Conservation (phyloP, 2,329 filamentous ascomycete species). For the Rosellinia necatrix region DNA sequence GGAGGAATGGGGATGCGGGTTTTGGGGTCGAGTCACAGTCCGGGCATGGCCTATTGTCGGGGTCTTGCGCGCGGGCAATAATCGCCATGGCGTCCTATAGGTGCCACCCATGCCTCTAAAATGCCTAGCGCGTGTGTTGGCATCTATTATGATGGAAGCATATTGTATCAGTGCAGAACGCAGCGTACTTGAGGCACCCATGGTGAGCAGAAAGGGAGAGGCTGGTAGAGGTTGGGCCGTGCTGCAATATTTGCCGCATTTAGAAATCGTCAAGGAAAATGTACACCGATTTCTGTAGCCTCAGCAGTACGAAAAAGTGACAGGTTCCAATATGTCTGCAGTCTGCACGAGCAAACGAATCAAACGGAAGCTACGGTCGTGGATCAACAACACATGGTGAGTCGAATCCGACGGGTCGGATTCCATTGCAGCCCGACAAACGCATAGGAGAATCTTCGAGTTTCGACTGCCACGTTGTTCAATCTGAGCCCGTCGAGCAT, state of each 20-base stretch:
- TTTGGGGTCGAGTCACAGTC: not conserved
- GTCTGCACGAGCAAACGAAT: not conserved
- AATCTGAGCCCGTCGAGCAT: not conserved
- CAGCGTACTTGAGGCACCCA: not conserved
- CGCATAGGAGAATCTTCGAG: not conserved
- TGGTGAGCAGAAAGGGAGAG: not conserved
- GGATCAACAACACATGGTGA: not conserved
- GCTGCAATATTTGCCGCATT: not conserved
- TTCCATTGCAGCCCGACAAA: not conserved
- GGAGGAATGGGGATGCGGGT: not conserved
- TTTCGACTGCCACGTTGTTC: not conserved
- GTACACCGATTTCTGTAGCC: not conserved
- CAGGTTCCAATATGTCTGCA: not conserved
- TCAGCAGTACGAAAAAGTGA: not conserved
- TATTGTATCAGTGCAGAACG: not conserved
- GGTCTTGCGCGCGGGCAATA: not conserved
- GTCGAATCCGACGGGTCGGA: not conserved
- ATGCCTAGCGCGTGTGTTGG: not conserved
- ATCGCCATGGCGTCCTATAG: not conserved
- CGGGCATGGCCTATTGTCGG: not conserved
- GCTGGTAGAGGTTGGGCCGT: constrained; percentile 3
- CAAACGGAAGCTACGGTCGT: not conserved
- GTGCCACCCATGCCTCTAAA: not conserved
- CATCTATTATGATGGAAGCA: not conserved
- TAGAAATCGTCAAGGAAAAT: not conserved